These are phyloP conservation scores for Ambrosiella xylebori DNA, from an alignment of 2,329 filamentous ascomycete species.

Conservation along the genomic window DNA sequence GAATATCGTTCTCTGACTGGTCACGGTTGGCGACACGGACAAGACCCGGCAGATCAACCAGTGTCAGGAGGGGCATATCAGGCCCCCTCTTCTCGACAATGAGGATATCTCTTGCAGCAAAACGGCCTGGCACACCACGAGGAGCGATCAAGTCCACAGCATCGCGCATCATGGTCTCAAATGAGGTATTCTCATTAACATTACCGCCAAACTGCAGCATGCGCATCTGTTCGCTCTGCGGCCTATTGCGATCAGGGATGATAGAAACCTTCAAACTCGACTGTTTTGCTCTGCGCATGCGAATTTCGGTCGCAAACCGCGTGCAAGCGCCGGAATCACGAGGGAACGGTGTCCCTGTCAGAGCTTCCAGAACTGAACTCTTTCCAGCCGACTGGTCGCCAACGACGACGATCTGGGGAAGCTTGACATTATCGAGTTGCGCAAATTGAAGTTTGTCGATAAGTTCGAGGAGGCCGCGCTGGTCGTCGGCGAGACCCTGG, in stretches of 20 bases:
- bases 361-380: constrained; percentile 45
- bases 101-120: constrained; percentile 35
- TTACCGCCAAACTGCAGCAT: constrained; percentile 31
- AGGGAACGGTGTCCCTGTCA: constrained; percentile 44
- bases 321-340: constrained; percentile 43
- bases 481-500: constrained; percentile 34
- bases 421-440: constrained; percentile 33
- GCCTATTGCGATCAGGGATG: constrained; percentile 34
- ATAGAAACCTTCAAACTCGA: constrained; percentile 32
- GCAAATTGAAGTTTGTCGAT: constrained; percentile 37
- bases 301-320: constrained; percentile 42
- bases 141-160: constrained; percentile 34
- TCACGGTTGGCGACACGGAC: constrained; percentile 35
- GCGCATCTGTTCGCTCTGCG: constrained; percentile 28
- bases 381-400: constrained; percentile 49
- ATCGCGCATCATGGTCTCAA: constrained; percentile 33
- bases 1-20: constrained; percentile 35
- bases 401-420: constrained; percentile 46
- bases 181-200: constrained; percentile 27
- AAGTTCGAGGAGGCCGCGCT: constrained; percentile 38
- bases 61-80: constrained; percentile 39
- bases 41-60: constrained; percentile 44
- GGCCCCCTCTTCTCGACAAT: constrained; percentile 42
- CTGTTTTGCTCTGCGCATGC: constrained; percentile 32
- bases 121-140: constrained; percentile 32